Evolutionary conservation across 208 protist species (phyloP), one percentile per base, ranked within the genome.

Genomic region (Porcisia hertigi): DNA sequence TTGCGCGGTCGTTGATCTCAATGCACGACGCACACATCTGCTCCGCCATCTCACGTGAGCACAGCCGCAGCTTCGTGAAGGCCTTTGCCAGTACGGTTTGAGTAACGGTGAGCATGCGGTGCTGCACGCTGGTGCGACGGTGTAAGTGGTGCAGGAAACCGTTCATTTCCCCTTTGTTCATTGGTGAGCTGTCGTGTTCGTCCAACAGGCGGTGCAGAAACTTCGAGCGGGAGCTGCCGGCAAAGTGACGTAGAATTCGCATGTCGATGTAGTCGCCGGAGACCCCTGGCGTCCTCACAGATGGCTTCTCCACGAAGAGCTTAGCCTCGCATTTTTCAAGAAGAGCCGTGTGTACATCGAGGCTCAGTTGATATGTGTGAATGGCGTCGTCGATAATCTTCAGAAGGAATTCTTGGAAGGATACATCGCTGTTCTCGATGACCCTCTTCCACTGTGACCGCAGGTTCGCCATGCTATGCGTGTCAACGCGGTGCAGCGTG

Each of bases 71-170:
- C 76, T 94, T 94, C 4, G 89, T 94, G 74, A 92, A 97, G 43
- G 90, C 89, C 74, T 93, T 81, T 6, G 78, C 73, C 18, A 94
- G 81, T 2, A 93, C 92, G 12, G 67, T 77, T 80, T 90, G 81
- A 3, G 90, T 94, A 6, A 94, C 63, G 79, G 83, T 91, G 39
- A 97, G 85, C 81, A 92, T 91, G 47, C 93, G 91, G 70, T 92
- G 85, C 80, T 95, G 89, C 73, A 95, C 93, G 69, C 82, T 92
- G 3, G 93, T 92, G 39, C 93, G 93, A 59, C 93, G 91, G 79
- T 97, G 89, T 34, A 97, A 78, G 73, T 95, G 93, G 66, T 97
- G 89, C 34, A 97, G 80, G 77, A 96, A 96, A 62, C 86, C 90
- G 75, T 95, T 96, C 88, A 94, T 94, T 59, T 90, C 83, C 16